phyloP scores from a whole-genome alignment of 2,329 filamentous ascomycete species.

The Pseudopithomyces maydicus region DNA sequence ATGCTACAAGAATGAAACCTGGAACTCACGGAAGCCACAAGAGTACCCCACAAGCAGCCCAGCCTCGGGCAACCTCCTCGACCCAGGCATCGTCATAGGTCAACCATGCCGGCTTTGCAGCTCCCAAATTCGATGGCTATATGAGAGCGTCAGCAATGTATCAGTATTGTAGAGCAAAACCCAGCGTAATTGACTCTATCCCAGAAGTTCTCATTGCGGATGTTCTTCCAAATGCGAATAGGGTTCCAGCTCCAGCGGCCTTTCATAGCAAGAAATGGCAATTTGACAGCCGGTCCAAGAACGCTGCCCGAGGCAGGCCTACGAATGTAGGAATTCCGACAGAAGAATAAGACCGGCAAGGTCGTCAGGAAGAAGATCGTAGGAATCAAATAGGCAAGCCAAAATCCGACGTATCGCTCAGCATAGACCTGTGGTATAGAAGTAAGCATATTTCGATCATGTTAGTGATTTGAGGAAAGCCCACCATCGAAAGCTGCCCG shows the following conservation, averaged over 20 bases:
- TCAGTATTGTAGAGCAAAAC: neutral
- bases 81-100: constrained; percentile 82
- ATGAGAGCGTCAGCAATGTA: neutral
- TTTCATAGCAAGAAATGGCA: constrained; percentile 59
- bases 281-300: constrained; percentile 65
- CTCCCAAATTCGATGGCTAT: constrained; percentile 62
- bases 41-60: constrained; percentile 44
- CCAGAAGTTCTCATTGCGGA: constrained; percentile 65
- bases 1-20: constrained; percentile 44
- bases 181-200: constrained; percentile 61
- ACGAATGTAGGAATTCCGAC: constrained; percentile 65
- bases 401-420: constrained; percentile 67
- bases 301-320: constrained; percentile 71
- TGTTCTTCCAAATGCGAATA: constrained; percentile 59
- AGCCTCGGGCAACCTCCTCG: constrained; percentile 74
- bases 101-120: constrained; percentile 70
- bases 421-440: constrained; percentile 29
- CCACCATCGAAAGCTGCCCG: constrained; percentile 43
- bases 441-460: neutral
- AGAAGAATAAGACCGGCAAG: constrained; percentile 63
- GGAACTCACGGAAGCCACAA: constrained; percentile 58
- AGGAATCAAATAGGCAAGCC: constrained; percentile 71
- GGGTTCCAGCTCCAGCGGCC: constrained; percentile 64
- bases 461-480: neutral
- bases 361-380: constrained; percentile 67